Percentiles rank a stretch among this genome's conserved stretches.
These are phyloP conservation scores for Colletotrichum truncatum DNA, from an alignment of 2,329 filamentous ascomycete species.

Conservation along the genomic window DNA sequence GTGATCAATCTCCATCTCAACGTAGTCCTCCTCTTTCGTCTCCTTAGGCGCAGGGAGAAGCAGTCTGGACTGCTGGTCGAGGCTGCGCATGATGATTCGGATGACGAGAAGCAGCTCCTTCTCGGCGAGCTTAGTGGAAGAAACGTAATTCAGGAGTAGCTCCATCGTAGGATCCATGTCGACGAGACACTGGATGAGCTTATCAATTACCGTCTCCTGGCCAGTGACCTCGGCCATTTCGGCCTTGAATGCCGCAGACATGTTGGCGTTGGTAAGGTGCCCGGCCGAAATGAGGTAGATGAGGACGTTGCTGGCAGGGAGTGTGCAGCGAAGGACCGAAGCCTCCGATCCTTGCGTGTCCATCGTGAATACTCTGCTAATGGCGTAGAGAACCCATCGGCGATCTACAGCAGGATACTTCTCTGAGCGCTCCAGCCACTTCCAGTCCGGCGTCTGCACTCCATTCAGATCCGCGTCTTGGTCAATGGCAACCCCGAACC, in stretches of 20 bases:
- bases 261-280: conserved; percentile 67
- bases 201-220: conserved; percentile 49
- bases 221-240: conserved; percentile 55
- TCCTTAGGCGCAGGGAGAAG: conserved; percentile 30
- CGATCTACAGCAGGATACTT: conserved; percentile 67
- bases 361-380: conserved; percentile 69
- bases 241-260: conserved; percentile 65
- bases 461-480: conserved; percentile 33
- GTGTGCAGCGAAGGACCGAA: conserved; percentile 44
- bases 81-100: conserved; percentile 72
- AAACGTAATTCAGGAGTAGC: conserved; percentile 72
- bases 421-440: conserved; percentile 51
- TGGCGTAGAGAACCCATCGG: conserved; percentile 71
- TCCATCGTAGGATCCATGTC: conserved; percentile 75
- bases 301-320: conserved; percentile 63
- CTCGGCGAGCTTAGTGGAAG: conserved; percentile 71
- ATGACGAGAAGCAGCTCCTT: conserved; percentile 74
- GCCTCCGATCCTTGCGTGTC: conserved; percentile 46
- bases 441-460: conserved; percentile 54
- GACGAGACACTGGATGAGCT: conserved; percentile 69
- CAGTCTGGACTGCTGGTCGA: conserved; percentile 54
- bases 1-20: conserved; percentile 66
- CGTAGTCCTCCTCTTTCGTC: conserved; percentile 41
- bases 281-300: conserved; percentile 69
- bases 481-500: conserved; percentile 45